A percentile compares a stretch with the other conserved stretches of the same genome.
Conservation (phyloP, 805 yeast species). For the Candida ipomoeae region DNA sequence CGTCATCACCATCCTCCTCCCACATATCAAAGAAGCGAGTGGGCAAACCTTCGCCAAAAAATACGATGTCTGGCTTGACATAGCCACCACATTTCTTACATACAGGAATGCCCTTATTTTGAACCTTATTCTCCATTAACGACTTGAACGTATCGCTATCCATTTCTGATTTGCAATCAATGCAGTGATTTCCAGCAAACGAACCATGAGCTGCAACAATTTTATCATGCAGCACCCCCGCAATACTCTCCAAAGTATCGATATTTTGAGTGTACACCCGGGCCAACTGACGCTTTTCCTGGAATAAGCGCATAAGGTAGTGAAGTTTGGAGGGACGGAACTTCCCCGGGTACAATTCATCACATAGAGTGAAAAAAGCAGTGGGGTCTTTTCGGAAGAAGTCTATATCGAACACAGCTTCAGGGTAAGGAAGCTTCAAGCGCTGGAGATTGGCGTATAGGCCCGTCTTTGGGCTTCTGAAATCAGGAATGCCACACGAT, state of each 20-base stretch:
- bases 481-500: conserved; percentile 92
- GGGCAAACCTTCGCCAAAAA: conserved; percentile 90
- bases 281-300: conserved; percentile 56
- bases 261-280: conserved; percentile 90
- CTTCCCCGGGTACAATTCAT: conserved; percentile 84
- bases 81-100: conserved; percentile 69
- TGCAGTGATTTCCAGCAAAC: conserved; percentile 80
- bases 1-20: conserved; percentile 51
- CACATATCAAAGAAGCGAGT: conserved; percentile 59
- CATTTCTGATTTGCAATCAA: conserved; percentile 62
- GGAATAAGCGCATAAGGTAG: conserved; percentile 60
- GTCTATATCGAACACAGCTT: conserved; percentile 90
- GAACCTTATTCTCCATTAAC: conserved; percentile 29
- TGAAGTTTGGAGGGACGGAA: conserved; percentile 83
- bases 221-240: conserved; percentile 62
- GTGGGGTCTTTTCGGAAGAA: conserved; percentile 71
- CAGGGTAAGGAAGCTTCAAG: conserved; percentile 82
- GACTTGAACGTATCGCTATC: conserved; percentile 41
- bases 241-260: conserved; percentile 83
- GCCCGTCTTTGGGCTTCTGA: conserved; percentile 86
- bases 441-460: conserved; percentile 74
- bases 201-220: conserved; percentile 95
- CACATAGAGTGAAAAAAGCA: conserved; percentile 81
- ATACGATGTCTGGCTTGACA: conserved; percentile 91
- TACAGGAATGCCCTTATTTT: conserved; percentile 40